Evolutionary conservation across 164 flowering plant species (phyloP).

Genomic region (Protea cynaroides): DNA sequence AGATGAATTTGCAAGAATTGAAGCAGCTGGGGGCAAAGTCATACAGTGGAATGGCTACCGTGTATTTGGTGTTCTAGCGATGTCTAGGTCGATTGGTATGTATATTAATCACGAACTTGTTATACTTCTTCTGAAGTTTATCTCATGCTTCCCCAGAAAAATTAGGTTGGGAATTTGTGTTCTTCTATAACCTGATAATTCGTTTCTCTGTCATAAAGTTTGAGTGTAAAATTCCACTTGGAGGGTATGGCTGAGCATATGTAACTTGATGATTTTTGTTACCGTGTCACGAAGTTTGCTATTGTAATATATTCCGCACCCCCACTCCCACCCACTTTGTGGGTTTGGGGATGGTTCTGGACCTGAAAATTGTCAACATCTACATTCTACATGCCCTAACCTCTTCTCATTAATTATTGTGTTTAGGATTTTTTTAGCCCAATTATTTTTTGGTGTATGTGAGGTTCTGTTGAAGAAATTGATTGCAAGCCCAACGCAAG

Average conservation of each 20-base stretch:
- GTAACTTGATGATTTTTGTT: too few relatives aligned
- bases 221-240: too few relatives aligned
- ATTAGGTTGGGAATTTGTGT: too few relatives aligned
- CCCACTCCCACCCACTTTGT: too few relatives aligned
- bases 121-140: background rate
- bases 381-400: background rate
- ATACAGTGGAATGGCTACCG: slow-evolving; percentile 89
- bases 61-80: slow-evolving; percentile 92
- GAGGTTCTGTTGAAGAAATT: background rate
- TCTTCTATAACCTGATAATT: too few relatives aligned
- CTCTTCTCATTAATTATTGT: background rate
- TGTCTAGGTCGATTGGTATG: slow-evolving; percentile 31
- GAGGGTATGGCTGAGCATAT: too few relatives aligned
- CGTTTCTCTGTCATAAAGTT: too few relatives aligned
- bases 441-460: background rate
- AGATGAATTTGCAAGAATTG: slow-evolving; percentile 83
- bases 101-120: background rate
- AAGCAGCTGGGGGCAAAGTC: slow-evolving; percentile 85
- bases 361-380: background rate
- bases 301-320: too few relatives aligned
- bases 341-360: background rate
- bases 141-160: too few relatives aligned
- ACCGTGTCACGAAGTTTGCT: too few relatives aligned
- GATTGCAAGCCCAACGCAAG: background rate
- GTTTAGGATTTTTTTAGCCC: background rate